Evolutionary conservation across 2,329 filamentous ascomycete species (phyloP).

Genomic region (Dendrostoma leiphaemia): DNA sequence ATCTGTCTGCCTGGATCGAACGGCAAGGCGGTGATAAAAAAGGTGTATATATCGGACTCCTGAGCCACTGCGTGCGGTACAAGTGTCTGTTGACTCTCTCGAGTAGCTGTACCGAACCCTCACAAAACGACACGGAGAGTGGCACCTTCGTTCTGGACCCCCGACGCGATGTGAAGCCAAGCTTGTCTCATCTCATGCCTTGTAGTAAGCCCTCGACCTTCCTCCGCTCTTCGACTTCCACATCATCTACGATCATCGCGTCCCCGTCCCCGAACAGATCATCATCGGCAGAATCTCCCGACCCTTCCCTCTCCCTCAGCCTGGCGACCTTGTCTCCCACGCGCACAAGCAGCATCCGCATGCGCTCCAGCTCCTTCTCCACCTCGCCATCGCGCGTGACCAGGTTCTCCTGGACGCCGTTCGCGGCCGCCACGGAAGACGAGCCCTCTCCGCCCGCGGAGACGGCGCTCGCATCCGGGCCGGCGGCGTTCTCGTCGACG

Average conservation of each 20-base stretch:
- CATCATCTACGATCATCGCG: conserved; percentile 29
- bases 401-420: conserved; percentile 62
- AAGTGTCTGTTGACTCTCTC: no score
- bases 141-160: no score
- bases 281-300: not conserved
- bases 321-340: conserved; percentile 53
- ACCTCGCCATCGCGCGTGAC: conserved; percentile 63
- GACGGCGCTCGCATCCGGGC: conserved; percentile 6
- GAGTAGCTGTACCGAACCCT: no score
- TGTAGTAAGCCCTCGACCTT: conserved; percentile 42
- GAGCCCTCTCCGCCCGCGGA: conserved; percentile 16
- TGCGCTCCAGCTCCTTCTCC: conserved; percentile 64
- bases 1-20: no score
- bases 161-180: not conserved
- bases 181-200: conserved; percentile 22
- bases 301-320: conserved; percentile 27
- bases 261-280: conserved; percentile 20
- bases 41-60: no score
- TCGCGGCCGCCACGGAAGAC: conserved; percentile 23
- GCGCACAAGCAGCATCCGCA: conserved; percentile 60
- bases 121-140: no score
- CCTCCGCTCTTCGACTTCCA: conserved; percentile 38
- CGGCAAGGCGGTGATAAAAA: no score
- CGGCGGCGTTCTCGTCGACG: conserved; percentile 16
- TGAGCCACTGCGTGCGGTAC: no score